These are phyloP conservation scores for Exophiala aquamarina DNA, from an alignment of 2,329 filamentous ascomycete species.

Conservation along the genomic window DNA sequence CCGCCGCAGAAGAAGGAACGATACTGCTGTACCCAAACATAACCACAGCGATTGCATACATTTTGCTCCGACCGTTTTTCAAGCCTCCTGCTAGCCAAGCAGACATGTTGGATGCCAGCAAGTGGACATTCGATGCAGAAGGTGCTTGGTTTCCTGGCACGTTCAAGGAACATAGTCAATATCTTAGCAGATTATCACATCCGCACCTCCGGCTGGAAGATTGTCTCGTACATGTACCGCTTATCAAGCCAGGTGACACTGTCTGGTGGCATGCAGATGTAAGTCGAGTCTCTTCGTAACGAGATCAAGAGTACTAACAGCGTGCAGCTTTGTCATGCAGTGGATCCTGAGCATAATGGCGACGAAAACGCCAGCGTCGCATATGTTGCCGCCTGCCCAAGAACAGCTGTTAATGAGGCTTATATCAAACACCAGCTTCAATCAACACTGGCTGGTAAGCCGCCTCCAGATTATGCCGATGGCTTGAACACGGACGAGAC, in stretches of 20 bases:
- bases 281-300: not conserved
- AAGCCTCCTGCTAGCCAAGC: constrained; percentile 29
- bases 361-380: constrained; percentile 34
- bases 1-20: constrained; percentile 36
- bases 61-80: constrained; percentile 45
- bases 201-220: constrained; percentile 41
- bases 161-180: constrained; percentile 32
- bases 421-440: constrained; percentile 34
- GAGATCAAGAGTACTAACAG: not conserved
- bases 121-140: constrained; percentile 37
- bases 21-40: constrained; percentile 43
- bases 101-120: constrained; percentile 36
- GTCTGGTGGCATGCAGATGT: constrained; percentile 43
- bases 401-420: constrained; percentile 29
- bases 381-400: constrained; percentile 38
- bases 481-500: no score
- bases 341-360: constrained; percentile 39
- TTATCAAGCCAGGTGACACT: constrained; percentile 40
- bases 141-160: constrained; percentile 40
- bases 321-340: constrained; percentile 35
- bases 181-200: constrained; percentile 34
- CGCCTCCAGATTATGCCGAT: not conserved
- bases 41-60: constrained; percentile 37
- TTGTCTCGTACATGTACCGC: constrained; percentile 40
- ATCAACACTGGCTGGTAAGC: not conserved